A percentile compares a stretch with the other conserved stretches of the same genome.
phyloP scores from a whole-genome alignment of 805 yeast species.

The Cyberlindnera misumaiensis region DNA sequence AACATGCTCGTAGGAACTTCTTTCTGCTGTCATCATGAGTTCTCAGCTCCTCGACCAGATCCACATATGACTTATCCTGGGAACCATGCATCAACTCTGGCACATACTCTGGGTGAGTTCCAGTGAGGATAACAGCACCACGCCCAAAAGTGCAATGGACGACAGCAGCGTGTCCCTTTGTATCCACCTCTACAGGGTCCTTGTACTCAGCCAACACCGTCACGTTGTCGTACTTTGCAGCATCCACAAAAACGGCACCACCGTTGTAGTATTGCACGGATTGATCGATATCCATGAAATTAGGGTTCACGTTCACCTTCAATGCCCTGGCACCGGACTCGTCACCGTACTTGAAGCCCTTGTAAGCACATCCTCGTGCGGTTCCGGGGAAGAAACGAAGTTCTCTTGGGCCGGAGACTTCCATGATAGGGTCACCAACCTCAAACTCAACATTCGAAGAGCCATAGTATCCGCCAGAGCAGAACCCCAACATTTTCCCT shows the following conservation, averaged over 20 bases:
- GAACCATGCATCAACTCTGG: slow-evolving; percentile 42
- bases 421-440: slow-evolving; percentile 60
- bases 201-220: slow-evolving; percentile 68
- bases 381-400: slow-evolving; percentile 76
- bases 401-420: slow-evolving; percentile 83
- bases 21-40: slow-evolving; percentile 42
- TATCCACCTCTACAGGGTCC: slow-evolving; percentile 47
- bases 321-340: slow-evolving; percentile 72
- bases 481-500: slow-evolving; percentile 79
- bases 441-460: slow-evolving; percentile 77
- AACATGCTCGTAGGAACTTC: slow-evolving; percentile 48
- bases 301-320: slow-evolving; percentile 32
- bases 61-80: slow-evolving; percentile 23
- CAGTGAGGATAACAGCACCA: slow-evolving; percentile 73
- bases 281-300: slow-evolving; percentile 21
- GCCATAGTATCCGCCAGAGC: slow-evolving; percentile 94
- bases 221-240: slow-evolving; percentile 51
- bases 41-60: slow-evolving; percentile 35
- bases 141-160: slow-evolving; percentile 60
- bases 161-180: slow-evolving; percentile 57
- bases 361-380: slow-evolving; percentile 73
- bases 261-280: slow-evolving; percentile 68
- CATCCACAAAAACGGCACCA: slow-evolving; percentile 80
- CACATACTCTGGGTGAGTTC: slow-evolving; percentile 86
- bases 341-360: slow-evolving; percentile 74